phyloP scores from a whole-genome alignment of 441 rosid species.

The Codiaeum variegatum region DNA sequence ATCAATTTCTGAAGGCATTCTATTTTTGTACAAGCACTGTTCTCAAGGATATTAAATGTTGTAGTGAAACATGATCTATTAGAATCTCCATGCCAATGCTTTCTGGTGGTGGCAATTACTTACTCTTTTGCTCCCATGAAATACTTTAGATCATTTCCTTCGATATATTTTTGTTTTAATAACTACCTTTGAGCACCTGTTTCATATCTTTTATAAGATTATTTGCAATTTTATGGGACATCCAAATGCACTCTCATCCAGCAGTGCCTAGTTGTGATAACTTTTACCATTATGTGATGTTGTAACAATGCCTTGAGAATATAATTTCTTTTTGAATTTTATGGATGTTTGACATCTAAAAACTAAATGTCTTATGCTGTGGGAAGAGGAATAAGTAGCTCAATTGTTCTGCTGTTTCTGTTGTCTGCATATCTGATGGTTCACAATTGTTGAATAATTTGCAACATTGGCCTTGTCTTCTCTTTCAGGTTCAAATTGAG shows the following conservation, averaged over 20 bases:
- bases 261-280: neutral
- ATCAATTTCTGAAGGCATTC: neutral
- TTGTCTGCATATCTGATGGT: neutral
- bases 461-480: conserved; percentile 15
- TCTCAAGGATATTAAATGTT: neutral
- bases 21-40: neutral
- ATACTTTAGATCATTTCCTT: neutral
- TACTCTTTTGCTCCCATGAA: neutral
- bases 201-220: neutral
- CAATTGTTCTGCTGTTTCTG: neutral
- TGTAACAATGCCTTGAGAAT: neutral
- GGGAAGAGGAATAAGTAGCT: neutral
- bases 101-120: neutral
- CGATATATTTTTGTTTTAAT: neutral
- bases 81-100: neutral
- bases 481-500: conserved; percentile 73
- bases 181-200: no score
- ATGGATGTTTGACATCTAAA: neutral
- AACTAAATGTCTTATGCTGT: neutral
- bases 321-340: neutral
- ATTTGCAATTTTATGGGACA: neutral
- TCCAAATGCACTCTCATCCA: neutral
- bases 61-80: neutral
- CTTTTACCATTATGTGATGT: neutral
- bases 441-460: conserved; percentile 3